Evolutionary conservation across 2,329 filamentous ascomycete species (phyloP).

Genomic region (Grosmannia serpens): DNA sequence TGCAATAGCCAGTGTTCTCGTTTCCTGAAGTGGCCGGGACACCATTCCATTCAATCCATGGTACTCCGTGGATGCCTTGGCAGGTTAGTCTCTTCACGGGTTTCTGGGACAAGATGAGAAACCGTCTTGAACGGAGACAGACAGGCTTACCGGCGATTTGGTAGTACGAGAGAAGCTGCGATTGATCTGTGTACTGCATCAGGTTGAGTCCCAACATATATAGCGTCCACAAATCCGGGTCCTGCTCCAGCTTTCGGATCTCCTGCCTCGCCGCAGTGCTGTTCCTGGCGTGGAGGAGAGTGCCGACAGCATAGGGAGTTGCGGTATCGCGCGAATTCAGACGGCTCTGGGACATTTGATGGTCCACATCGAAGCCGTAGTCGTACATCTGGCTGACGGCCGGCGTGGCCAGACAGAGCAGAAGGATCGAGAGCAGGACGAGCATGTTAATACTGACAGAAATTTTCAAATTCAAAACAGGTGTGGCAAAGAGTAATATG

Average conservation of each 20-base stretch:
- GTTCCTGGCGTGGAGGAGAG: constrained; percentile 20
- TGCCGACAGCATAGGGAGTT: constrained; percentile 29
- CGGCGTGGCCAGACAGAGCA: neutral
- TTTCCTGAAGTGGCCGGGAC: constrained; percentile 39
- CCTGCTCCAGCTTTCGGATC: constrained; percentile 52
- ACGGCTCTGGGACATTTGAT: constrained; percentile 27
- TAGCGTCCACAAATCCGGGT: constrained; percentile 60
- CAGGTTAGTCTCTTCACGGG: neutral
- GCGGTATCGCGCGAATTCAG: constrained; percentile 10
- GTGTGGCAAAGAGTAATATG: neutral
- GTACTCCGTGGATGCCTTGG: constrained; percentile 72
- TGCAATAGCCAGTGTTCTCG: constrained; percentile 58
- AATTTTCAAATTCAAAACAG: no score
- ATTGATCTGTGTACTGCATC: constrained; percentile 57
- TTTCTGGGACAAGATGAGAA: neutral
- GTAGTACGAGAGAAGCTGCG: constrained; percentile 59
- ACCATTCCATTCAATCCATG: constrained; percentile 43
- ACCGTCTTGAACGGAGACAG: no score
- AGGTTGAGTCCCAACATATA: constrained; percentile 64
- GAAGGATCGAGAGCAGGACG: neutral
- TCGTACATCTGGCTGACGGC: constrained; percentile 27
- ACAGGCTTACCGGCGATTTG: constrained; percentile 44
- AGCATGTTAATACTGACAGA: no score
- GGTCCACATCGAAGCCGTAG: constrained; percentile 35
- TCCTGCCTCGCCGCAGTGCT: constrained; percentile 44